phyloP scores from a whole-genome alignment of 352 stramenopile genomes.

The Phytopythium vexans region DNA sequence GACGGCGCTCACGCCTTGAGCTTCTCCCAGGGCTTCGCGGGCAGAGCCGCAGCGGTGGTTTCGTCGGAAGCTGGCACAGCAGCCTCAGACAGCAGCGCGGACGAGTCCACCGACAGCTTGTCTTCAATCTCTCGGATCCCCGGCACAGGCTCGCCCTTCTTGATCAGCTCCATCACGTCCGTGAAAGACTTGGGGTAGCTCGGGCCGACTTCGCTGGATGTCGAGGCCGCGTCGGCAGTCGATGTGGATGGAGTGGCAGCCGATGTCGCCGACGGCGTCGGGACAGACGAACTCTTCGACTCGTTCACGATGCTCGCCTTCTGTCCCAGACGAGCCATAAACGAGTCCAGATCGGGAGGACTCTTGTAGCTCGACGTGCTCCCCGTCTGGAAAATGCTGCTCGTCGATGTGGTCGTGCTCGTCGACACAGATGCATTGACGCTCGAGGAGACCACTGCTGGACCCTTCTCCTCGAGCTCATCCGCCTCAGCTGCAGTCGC shows the following conservation, averaged over 20 bases:
- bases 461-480: constrained; percentile 21
- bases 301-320: constrained; percentile 36
- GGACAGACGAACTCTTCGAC: constrained; percentile 5
- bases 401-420: constrained; percentile 6
- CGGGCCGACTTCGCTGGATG: constrained; percentile 20
- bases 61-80: neutral
- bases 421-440: constrained; percentile 8
- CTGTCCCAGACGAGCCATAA: constrained; percentile 53
- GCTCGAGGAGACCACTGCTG: neutral
- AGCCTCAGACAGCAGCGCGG: constrained; percentile 17
- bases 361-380: constrained; percentile 6
- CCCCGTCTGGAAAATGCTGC: constrained; percentile 11
- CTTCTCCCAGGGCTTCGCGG: constrained; percentile 47
- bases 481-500: neutral
- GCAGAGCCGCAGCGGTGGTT: neutral
- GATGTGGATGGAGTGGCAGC: neutral
- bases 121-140: constrained; percentile 75
- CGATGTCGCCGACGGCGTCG: neutral
- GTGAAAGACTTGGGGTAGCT: constrained; percentile 69
- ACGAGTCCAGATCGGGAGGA: constrained; percentile 35
- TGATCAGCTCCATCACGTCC: constrained; percentile 72
- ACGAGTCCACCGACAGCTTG: constrained; percentile 62
- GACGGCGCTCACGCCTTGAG: constrained; percentile 13
- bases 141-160: constrained; percentile 67
- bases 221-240: constrained; percentile 13